These are phyloP conservation scores for Artomyces pyxidatus DNA, from an alignment of 768 basidiomycete species.

Conservation along the genomic window DNA sequence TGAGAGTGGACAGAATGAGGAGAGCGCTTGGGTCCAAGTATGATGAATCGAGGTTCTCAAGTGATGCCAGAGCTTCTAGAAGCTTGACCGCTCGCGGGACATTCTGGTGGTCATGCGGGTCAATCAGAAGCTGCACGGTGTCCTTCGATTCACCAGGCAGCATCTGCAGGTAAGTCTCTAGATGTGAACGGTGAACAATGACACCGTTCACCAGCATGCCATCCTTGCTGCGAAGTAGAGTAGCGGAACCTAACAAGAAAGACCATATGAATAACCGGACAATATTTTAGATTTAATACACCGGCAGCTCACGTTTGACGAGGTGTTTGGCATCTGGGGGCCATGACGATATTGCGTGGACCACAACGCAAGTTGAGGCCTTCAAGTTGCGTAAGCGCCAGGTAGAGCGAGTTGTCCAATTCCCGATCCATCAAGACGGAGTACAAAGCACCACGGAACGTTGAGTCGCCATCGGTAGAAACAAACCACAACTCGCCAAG, in stretches of 20 bases:
- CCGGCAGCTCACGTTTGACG: not conserved
- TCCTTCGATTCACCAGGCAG: not conserved
- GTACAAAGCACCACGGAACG: not conserved
- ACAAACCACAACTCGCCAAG: not conserved
- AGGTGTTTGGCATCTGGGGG: not conserved
- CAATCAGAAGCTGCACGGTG: not conserved
- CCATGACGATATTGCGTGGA: not conserved
- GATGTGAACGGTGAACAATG: not conserved
- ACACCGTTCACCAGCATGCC: not conserved
- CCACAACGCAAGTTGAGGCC: not conserved
- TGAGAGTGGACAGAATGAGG: not conserved
- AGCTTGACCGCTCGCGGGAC: not conserved
- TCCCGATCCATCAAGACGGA: not conserved
- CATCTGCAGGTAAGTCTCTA: not conserved
- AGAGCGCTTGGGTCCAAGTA: too few relatives aligned
- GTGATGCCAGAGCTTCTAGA: not conserved
- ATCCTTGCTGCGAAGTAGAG: not conserved
- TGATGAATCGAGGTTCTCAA: too few relatives aligned
- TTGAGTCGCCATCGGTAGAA: not conserved
- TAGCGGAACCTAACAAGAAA: not conserved
- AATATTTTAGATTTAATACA: not conserved
- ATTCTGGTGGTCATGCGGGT: not conserved
- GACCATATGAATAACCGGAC: not conserved
- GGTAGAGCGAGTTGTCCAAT: not conserved
- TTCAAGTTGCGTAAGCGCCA: not conserved